Base-by-base conservation (phyloP, 352 stramenopile genomes). In the Pythium aristosporum region DNA sequence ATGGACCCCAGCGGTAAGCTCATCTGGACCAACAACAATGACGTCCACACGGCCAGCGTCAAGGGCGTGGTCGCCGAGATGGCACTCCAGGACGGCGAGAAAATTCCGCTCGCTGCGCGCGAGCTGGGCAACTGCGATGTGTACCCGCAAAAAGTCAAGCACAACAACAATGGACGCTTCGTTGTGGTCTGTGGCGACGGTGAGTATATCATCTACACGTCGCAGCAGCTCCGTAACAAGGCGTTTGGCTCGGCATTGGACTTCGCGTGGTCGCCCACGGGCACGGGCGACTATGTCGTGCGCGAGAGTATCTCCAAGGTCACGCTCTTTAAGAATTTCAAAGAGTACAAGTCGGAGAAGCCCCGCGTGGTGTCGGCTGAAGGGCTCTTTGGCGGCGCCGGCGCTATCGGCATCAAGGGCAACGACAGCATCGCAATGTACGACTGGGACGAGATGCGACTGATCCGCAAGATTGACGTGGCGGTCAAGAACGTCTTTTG, bases 131-230 rank as follows among this genome's bases (percentile, higher is more conserved):
- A 93, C 61, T 98, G 94, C 71, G 98, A 99, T 68, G 82, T 99
- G 16, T 99, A 98, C 73, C 97, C 97, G 30, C 96, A 99, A 72
- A 96, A 91, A 64, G 87, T 99, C 30, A 89, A 92, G 69, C 97
- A 99, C 81, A 99, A 99, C 86, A 98, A 91, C 77, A 99, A 99
- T 69, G 97, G 98, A 5, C 94, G 97, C 49, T 99, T 99, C 76
- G 88, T 99, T 36, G 91, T 98, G 25, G 96, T 99, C 20, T 99
- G 96, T 67, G 98, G 97, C 23, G 98, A 99, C 79, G 97, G 97
- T 43, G 98, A 99, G 82, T 99, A 99, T 81, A 99, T 99, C 69
- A 99, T 99, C 72, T 99, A 99, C 82, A 99, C 98, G 23, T 94
- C 96, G 10, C 96, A 99, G 80, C 88, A 93, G 63, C 69, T 97